A percentile compares a stretch with the other conserved stretches of the same genome.
Evolutionary conservation across 306 rosid species (phyloP).

Genomic region (Carpinus viminea): DNA sequence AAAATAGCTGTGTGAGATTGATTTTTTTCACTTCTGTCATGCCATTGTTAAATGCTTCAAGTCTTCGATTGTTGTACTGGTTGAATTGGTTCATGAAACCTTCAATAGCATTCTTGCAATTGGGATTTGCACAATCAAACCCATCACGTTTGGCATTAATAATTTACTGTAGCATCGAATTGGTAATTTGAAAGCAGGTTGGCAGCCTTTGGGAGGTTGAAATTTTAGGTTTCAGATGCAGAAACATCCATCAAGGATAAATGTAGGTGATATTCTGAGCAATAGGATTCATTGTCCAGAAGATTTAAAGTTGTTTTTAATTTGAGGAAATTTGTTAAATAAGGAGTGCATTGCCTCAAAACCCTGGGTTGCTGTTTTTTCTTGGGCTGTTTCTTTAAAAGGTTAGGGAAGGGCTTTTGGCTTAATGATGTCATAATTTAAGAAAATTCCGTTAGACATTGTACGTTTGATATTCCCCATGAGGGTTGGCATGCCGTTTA

Average conservation of each 20-base stretch:
- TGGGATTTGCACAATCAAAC: neutral
- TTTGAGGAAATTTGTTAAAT: neutral
- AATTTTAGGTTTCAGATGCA: neutral
- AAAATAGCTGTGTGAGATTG: neutral
- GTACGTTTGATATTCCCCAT: neutral
- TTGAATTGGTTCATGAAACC: constrained; percentile 2
- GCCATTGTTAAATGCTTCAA: neutral
- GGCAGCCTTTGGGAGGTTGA: neutral
- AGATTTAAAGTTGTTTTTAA: neutral
- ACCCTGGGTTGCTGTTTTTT: neutral
- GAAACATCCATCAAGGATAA: neutral
- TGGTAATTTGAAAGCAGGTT: neutral
- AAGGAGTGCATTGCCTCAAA: neutral
- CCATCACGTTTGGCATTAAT: neutral
- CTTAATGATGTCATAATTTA: neutral
- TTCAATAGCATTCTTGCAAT: neutral
- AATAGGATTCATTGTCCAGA: neutral
- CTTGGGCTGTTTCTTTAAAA: neutral
- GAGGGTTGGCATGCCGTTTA: constrained; percentile 3
- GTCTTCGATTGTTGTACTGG: neutral
- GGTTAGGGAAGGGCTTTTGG: neutral
- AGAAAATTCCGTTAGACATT: neutral
- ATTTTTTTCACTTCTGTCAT: neutral
- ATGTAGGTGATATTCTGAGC: neutral
- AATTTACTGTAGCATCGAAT: neutral